A percentile compares a stretch with the other conserved stretches of the same genome.
Conservation (phyloP, 306 rosid genomes). For the Ochetophila trinervis region DNA sequence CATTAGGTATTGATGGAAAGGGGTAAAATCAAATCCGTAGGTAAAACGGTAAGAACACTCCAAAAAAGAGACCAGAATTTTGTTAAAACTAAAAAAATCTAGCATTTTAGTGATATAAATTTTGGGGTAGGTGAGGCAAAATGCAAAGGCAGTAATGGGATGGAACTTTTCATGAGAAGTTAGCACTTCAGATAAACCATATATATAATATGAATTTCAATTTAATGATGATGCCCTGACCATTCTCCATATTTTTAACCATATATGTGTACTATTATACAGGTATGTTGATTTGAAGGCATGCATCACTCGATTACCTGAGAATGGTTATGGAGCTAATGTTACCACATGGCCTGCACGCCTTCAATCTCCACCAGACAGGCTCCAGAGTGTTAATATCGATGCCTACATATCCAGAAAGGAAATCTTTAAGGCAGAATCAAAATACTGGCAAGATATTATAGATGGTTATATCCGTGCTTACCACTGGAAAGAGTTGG, state of each 20-base stretch:
- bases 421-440: constrained; percentile 72
- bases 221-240: no score
- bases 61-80: no score
- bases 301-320: constrained; percentile 67
- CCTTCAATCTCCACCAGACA: constrained; percentile 63
- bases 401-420: constrained; percentile 78
- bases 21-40: no score
- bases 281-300: constrained; percentile 68
- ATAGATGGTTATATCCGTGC: constrained; percentile 56
- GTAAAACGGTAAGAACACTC: no score
- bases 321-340: constrained; percentile 63
- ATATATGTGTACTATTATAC: constrained; percentile 13
- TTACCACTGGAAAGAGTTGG: constrained; percentile 57
- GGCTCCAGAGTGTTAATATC: constrained; percentile 71
- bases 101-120: background rate
- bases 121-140: background rate
- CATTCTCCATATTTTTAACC: no score
- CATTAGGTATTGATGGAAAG: no score
- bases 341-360: constrained; percentile 74
- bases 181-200: background rate
- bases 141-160: background rate
- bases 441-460: constrained; percentile 81
- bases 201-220: no score
- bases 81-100: background rate
- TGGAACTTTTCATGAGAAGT: background rate